A percentile compares a stretch with the other conserved stretches of the same genome.
Evolutionary conservation across 169 alveolate species (phyloP).

Genomic region (Eimeria necatrix): DNA sequence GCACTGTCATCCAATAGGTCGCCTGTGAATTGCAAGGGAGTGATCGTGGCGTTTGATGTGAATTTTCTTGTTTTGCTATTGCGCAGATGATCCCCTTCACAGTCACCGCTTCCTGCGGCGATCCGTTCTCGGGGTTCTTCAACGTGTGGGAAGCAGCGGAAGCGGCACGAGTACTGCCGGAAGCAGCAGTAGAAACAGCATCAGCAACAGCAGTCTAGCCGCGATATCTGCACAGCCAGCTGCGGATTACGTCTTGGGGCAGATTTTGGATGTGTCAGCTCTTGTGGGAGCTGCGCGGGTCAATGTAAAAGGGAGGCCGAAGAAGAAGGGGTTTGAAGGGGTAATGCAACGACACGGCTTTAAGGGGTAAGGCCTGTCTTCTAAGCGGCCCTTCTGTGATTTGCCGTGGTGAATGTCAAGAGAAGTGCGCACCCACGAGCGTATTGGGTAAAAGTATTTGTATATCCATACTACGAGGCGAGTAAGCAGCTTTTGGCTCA

Average conservation of each 20-base stretch:
- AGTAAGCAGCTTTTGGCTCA: no score
- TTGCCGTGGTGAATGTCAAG: no score
- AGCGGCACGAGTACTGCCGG: conserved; percentile 23
- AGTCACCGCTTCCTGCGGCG: conserved; percentile 41
- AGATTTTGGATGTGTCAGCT: conserved; percentile 90
- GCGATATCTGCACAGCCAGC: conserved; percentile 91
- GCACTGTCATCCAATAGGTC: no score
- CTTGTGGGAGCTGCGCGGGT: conserved; percentile 91
- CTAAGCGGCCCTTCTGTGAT: no score
- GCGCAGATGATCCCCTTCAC: conserved; percentile 30
- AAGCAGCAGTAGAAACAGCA: conserved; percentile 52
- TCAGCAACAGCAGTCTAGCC: conserved; percentile 85
- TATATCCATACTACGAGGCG: no score
- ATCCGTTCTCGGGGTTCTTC: conserved; percentile 31
- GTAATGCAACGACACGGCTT: conserved; percentile 96
- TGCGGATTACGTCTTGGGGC: conserved; percentile 90
- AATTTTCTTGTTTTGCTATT: background rate
- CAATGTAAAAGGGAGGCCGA: conserved; percentile 93
- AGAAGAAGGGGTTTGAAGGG: conserved; percentile 96
- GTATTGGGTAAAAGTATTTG: no score
- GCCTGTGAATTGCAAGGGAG: no score
- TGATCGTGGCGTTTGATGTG: background rate
- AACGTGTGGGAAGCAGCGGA: conserved; percentile 59
- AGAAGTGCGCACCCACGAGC: no score
- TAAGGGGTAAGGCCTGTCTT: conserved; percentile 84